Conservation (phyloP, 768 basidiomycete genomes). For the Phylloporus sp. region DNA sequence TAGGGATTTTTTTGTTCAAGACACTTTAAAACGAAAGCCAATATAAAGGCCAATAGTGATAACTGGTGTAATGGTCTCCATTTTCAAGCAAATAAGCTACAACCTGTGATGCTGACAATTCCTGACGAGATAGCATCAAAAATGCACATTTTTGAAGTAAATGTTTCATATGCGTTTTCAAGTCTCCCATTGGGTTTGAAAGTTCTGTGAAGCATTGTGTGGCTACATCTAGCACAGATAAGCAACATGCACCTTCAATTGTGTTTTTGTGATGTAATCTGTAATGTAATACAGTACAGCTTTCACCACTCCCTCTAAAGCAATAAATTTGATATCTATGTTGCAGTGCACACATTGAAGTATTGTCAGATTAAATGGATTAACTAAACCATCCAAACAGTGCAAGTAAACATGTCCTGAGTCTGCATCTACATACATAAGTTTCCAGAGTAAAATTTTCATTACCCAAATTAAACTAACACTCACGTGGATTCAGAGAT, state of each 20-base stretch:
- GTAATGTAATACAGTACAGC: slow-evolving; percentile 33
- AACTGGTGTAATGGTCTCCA: not conserved
- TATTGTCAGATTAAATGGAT: not conserved
- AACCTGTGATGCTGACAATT: slow-evolving; percentile 8
- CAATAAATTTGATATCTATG: not conserved
- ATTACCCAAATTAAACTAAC: not conserved
- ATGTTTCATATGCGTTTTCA: not conserved
- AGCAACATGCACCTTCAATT: not conserved
- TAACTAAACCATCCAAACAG: not conserved
- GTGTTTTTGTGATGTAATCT: slow-evolving; percentile 34
- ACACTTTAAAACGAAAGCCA: not conserved
- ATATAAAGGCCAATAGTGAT: not conserved
- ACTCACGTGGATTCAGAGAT: not conserved
- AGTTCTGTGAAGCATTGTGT: not conserved
- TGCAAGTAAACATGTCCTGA: not conserved
- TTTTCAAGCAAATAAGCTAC: not conserved
- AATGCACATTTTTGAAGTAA: slow-evolving; percentile 9
- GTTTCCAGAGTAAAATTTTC: not conserved
- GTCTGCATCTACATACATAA: not conserved
- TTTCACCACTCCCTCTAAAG: slow-evolving; percentile 27
- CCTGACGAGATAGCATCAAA: slow-evolving; percentile 20
- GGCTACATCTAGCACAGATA: not conserved
- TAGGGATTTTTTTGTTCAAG: too few species aligned
- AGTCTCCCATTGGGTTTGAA: not conserved
- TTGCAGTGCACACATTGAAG: not conserved